Conservation (phyloP, 805 yeast species). For the Yarrowia sp. region DNA sequence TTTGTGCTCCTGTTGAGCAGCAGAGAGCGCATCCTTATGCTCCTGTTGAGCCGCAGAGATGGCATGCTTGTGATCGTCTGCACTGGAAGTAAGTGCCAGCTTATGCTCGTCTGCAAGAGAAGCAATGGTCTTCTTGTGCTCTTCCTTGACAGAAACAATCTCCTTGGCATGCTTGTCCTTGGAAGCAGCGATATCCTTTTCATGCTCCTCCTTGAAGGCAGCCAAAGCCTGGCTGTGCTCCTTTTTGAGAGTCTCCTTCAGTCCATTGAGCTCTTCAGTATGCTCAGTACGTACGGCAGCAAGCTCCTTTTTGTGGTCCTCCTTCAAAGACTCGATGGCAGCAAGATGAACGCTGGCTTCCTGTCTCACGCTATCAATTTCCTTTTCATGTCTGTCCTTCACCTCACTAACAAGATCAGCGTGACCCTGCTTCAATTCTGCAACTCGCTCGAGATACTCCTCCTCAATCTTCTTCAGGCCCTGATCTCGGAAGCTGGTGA, state of each 20-base stretch:
- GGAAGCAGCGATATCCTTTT: background rate
- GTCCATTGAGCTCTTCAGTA: background rate
- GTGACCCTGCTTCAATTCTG: slow-evolving; percentile 9
- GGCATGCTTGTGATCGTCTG: background rate
- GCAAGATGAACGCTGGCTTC: background rate
- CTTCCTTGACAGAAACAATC: background rate
- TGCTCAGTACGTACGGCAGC: background rate
- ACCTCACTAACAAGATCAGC: background rate
- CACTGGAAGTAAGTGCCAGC: background rate
- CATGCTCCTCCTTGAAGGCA: background rate
- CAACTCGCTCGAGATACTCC: background rate
- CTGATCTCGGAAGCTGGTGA: slow-evolving; percentile 6
- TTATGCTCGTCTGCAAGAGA: background rate
- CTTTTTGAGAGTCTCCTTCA: background rate
- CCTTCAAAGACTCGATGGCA: background rate
- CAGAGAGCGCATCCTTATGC: background rate
- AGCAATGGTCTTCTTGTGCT: background rate
- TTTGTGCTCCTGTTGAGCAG: background rate
- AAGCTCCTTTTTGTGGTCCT: background rate
- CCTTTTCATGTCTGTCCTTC: background rate
- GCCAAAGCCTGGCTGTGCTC: background rate
- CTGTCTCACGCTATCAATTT: background rate
- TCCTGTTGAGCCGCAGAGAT: background rate
- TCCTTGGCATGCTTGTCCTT: slow-evolving; percentile 10
- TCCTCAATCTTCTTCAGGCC: slow-evolving; percentile 17